These are phyloP conservation scores for Arthrobotrys iridis DNA, from an alignment of 2,329 filamentous ascomycete genomes.

Conservation along the genomic window DNA sequence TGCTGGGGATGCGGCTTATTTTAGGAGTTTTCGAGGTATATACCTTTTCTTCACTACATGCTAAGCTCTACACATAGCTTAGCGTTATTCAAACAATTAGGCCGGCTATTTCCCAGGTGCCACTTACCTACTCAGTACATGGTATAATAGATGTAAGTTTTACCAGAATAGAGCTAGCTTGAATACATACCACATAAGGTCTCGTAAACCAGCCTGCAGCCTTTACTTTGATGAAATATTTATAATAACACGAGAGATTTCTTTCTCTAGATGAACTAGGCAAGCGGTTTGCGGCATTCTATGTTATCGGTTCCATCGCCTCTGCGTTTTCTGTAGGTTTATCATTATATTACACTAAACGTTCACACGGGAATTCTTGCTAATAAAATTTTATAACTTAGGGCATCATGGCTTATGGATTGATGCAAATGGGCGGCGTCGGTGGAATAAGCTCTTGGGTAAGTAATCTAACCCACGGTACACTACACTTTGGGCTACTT, in stretches of 20 bases:
- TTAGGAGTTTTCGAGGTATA: conserved; percentile 70
- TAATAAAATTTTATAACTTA: conserved; percentile 74
- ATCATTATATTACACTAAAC: conserved; percentile 53
- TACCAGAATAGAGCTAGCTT: neutral
- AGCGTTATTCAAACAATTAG: neutral
- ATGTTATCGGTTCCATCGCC: conserved; percentile 65
- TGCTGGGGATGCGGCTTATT: conserved; percentile 69
- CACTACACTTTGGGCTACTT: neutral
- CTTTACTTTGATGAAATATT: neutral
- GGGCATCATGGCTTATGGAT: conserved; percentile 75
- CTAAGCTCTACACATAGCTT: neutral
- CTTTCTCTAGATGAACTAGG: conserved; percentile 54
- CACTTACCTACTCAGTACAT: conserved; percentile 76
- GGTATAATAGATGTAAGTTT: conserved; percentile 73
- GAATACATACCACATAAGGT: no score
- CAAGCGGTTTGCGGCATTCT: conserved; percentile 63
- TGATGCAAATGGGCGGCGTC: conserved; percentile 63
- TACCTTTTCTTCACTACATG: conserved; percentile 55
- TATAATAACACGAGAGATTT: neutral
- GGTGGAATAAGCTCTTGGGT: conserved; percentile 68
- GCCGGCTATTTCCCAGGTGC: conserved; percentile 75
- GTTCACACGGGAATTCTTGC: conserved; percentile 72
- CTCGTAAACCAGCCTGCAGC: neutral
- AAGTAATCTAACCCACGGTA: neutral
- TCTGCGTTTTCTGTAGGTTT: conserved; percentile 65